A percentile compares a stretch with the other conserved stretches of the same genome.
Evolutionary conservation across 495 filamentous ascomycete genomes (phyloP).

Genomic region (Thermothielavioides terrestris): DNA sequence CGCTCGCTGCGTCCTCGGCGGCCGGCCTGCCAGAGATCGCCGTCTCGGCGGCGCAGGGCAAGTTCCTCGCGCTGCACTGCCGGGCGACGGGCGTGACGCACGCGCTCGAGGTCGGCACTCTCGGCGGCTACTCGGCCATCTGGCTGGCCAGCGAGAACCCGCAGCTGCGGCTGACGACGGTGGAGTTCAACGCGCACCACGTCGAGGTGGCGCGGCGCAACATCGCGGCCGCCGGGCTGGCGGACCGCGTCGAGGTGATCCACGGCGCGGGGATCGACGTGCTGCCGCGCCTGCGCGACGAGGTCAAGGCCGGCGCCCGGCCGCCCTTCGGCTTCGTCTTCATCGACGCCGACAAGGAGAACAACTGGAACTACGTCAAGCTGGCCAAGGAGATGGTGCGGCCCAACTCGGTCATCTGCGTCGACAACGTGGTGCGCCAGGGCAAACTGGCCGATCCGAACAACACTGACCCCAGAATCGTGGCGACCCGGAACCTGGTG

Average conservation of each 20-base stretch:
- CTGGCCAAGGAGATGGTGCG: neutral
- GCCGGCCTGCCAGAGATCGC: neutral
- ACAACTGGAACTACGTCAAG: neutral
- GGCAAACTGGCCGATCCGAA: neutral
- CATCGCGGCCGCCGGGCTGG: neutral
- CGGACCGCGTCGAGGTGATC: neutral
- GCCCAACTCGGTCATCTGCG: neutral
- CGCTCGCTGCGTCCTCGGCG: neutral
- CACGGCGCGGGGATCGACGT: neutral
- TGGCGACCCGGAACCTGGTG: neutral
- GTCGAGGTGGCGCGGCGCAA: neutral
- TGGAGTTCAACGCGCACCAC: neutral
- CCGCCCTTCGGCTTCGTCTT: neutral
- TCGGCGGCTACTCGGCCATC: neutral
- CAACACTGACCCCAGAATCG: neutral
- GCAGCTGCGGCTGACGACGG: neutral
- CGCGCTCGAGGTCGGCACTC: neutral
- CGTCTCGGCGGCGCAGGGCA: neutral
- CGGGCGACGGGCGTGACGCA: neutral
- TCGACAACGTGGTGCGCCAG: neutral
- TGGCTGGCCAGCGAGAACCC: neutral
- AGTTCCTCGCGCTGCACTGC: neutral
- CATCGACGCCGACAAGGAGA: neutral
- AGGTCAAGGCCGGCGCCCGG: neutral
- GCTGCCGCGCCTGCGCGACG: neutral